Conservation (phyloP, 1,139 yeast species). For the Candida tropicalis region DNA sequence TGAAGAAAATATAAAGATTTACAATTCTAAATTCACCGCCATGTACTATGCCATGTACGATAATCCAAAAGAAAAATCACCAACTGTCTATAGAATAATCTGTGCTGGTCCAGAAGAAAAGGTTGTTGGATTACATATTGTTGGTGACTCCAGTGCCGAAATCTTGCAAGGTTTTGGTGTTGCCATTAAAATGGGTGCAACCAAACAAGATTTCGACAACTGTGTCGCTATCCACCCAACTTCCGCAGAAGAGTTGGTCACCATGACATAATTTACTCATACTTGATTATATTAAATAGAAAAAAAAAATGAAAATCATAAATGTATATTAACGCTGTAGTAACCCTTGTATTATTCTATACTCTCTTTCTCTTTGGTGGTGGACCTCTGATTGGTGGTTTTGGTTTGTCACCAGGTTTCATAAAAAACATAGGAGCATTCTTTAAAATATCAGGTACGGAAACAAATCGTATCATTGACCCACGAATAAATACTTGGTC, state of each 20-base stretch:
- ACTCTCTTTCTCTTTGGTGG: constrained; percentile 34
- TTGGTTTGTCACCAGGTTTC: constrained; percentile 65
- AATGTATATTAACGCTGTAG: neutral
- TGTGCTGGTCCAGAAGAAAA: constrained; percentile 82
- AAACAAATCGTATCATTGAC: constrained; percentile 80
- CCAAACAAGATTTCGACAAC: constrained; percentile 90
- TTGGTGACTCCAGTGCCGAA: constrained; percentile 90
- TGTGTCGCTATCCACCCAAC: constrained; percentile 99
- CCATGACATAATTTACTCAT: constrained; percentile 54
- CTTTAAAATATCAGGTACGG: constrained; percentile 84
- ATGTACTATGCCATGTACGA: constrained; percentile 91
- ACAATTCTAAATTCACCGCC: constrained; percentile 80
- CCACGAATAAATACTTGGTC: constrained; percentile 92
- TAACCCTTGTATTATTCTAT: constrained; percentile 8
- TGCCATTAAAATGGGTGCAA: constrained; percentile 97
- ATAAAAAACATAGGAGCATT: constrained; percentile 83
- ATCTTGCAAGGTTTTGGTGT: constrained; percentile 98
- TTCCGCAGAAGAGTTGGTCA: constrained; percentile 95
- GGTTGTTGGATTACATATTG: constrained; percentile 91
- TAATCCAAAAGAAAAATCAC: constrained; percentile 69
- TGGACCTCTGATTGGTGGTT: constrained; percentile 73
- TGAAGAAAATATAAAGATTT: constrained; percentile 74
- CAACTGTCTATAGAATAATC: constrained; percentile 83
- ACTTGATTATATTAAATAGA: neutral
- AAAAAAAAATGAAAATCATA: too few relatives aligned